Evolutionary conservation across 2,329 filamentous ascomycete species (phyloP).

Genomic region (Cladophialophora immunda): DNA sequence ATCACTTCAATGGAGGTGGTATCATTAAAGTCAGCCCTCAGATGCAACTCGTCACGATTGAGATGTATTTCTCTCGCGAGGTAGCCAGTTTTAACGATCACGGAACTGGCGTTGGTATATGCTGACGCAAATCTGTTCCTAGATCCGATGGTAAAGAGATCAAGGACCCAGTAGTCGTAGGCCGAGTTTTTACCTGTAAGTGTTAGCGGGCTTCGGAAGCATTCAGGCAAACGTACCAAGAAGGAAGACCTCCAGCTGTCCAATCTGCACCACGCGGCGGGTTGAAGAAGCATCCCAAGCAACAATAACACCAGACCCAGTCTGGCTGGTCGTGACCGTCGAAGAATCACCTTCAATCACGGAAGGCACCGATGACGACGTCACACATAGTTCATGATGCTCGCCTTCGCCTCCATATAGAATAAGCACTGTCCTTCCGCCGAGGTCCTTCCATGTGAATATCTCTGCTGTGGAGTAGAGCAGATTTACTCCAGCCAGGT

Average conservation of each 20-base stretch:
- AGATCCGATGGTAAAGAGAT: conserved; percentile 45
- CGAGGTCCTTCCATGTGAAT: conserved; percentile 50
- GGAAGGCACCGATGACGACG: conserved; percentile 30
- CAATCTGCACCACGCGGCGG: conserved; percentile 51
- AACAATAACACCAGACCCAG: conserved; percentile 40
- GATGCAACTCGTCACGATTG: conserved; percentile 63
- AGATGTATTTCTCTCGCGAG: background rate
- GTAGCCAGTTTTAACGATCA: conserved; percentile 11
- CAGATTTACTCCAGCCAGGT: conserved; percentile 50
- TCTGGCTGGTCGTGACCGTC: conserved; percentile 8
- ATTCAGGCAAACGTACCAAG: conserved; percentile 31
- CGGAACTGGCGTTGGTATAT: background rate
- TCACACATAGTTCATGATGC: conserved; percentile 53
- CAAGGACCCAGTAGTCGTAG: conserved; percentile 56
- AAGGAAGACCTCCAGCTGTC: conserved; percentile 44
- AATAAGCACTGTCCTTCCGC: conserved; percentile 45
- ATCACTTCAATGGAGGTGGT: conserved; percentile 75
- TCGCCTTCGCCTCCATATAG: conserved; percentile 52
- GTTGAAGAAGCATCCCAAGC: conserved; percentile 66
- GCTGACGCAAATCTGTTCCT: conserved; percentile 51
- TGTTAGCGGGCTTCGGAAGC: background rate
- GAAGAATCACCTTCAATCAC: conserved; percentile 10
- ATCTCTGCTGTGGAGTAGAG: conserved; percentile 56
- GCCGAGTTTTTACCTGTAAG: conserved; percentile 48
- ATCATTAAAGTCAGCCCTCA: conserved; percentile 76